Conservation (phyloP, 148 eudicot species). For the Vaccinium vitisidaea region DNA sequence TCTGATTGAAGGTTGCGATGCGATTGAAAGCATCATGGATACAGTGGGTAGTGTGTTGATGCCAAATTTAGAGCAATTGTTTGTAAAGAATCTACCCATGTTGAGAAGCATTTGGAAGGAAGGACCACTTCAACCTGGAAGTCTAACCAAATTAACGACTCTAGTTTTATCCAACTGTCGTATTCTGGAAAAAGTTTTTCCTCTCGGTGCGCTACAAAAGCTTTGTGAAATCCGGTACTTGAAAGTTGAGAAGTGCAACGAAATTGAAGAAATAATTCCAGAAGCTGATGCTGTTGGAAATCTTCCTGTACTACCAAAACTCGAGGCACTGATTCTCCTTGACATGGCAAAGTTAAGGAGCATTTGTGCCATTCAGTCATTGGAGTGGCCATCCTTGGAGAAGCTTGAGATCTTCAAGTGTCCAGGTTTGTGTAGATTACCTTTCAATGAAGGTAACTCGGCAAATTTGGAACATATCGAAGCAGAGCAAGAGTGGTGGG, state of each 20-base stretch:
- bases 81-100: constrained; percentile 8
- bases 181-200: background rate
- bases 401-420: background rate
- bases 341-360: background rate
- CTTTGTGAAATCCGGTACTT: background rate
- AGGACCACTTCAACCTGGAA: constrained; percentile 10
- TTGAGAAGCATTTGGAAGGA: constrained; percentile 10
- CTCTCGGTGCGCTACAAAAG: background rate
- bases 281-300: background rate
- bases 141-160: constrained; percentile 8
- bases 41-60: background rate
- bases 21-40: constrained; percentile 5
- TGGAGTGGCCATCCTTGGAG: constrained; percentile 16
- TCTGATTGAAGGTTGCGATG: constrained; percentile 8
- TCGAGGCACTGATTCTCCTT: background rate
- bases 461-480: background rate
- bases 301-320: background rate
- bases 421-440: background rate
- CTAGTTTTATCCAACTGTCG: background rate
- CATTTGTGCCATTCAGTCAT: background rate
- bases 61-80: constrained; percentile 11
- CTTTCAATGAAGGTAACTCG: background rate
- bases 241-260: constrained; percentile 4
- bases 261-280: background rate
- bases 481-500: background rate